These are phyloP conservation scores for Striga hermonthica DNA, from an alignment of 305 asterid genomes.

Conservation along the genomic window DNA sequence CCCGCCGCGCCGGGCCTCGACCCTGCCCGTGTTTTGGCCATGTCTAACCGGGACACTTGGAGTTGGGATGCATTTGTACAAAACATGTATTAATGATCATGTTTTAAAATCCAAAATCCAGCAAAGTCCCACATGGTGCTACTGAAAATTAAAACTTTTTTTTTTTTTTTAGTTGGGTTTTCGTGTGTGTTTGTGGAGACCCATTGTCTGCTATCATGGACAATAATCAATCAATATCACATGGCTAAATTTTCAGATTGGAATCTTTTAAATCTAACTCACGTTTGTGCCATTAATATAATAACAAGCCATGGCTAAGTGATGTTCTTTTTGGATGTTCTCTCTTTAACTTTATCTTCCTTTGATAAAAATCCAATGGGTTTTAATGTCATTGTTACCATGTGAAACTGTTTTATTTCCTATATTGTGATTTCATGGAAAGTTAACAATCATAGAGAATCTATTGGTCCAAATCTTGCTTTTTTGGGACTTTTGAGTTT, in stretches of 20 bases:
- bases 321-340: constrained; percentile 29
- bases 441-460: too few species aligned
- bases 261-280: constrained; percentile 24
- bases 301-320: background rate
- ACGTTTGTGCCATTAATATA: constrained; percentile 21
- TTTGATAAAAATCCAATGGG: background rate
- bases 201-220: constrained; percentile 2
- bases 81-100: background rate
- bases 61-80: constrained; percentile 2
- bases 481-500: too few species aligned
- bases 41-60: too few species aligned
- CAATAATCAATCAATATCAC: too few species aligned
- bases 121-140: background rate
- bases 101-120: background rate
- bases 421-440: too few species aligned
- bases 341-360: background rate
- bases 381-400: background rate
- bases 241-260: constrained; percentile 29
- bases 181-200: constrained; percentile 12
- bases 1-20: too few species aligned
- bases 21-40: too few species aligned
- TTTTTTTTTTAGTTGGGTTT: background rate
- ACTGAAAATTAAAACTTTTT: background rate
- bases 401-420: background rate
- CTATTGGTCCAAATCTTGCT: background rate